Percentiles rank a stretch among this genome's conserved stretches.
Conservation (phyloP, 768 basidiomycete species). For the Tricholoma sp. region DNA sequence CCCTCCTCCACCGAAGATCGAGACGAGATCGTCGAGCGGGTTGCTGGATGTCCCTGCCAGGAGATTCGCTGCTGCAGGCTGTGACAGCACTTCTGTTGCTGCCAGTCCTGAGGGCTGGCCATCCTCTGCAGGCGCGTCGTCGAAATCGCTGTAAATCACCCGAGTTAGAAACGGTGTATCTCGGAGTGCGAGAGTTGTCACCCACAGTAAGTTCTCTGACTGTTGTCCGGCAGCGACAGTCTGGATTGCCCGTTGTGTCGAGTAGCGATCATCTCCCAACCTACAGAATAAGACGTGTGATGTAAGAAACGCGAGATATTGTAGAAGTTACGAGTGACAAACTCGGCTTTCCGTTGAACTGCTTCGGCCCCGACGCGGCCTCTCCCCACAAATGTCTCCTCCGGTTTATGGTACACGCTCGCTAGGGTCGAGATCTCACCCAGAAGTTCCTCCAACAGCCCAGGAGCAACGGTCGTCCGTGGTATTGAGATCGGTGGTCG, state of each 20-base stretch:
- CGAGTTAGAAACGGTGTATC: neutral
- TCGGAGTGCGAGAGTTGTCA: slow-evolving; percentile 3
- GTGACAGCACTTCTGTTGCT: slow-evolving; percentile 67
- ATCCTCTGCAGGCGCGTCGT: slow-evolving; percentile 59
- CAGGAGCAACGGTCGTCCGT: slow-evolving; percentile 84
- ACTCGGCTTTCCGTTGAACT: slow-evolving; percentile 61
- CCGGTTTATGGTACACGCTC: slow-evolving; percentile 97
- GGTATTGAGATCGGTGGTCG: slow-evolving; percentile 93
- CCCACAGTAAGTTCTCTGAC: slow-evolving; percentile 84
- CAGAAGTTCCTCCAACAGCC: slow-evolving; percentile 84
- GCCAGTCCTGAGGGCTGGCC: slow-evolving; percentile 72
- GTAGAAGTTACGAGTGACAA: slow-evolving; percentile 21
- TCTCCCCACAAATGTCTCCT: slow-evolving; percentile 90
- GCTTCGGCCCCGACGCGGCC: slow-evolving; percentile 85
- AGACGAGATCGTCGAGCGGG: slow-evolving; percentile 89
- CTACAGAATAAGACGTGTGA: slow-evolving; percentile 20
- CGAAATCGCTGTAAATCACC: slow-evolving; percentile 61
- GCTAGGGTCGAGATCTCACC: slow-evolving; percentile 86
- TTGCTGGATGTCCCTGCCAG: slow-evolving; percentile 80
- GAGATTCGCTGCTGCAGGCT: slow-evolving; percentile 68
- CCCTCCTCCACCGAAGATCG: slow-evolving; percentile 70
- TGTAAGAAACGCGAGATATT: neutral
- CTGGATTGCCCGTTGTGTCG: slow-evolving; percentile 80
- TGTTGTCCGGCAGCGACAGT: slow-evolving; percentile 90
- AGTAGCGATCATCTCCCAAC: slow-evolving; percentile 63